A percentile compares a stretch with the other conserved stretches of the same genome.
Conservation (phyloP, 2,329 filamentous ascomycete species). For the Arthrocladium fulminans region DNA sequence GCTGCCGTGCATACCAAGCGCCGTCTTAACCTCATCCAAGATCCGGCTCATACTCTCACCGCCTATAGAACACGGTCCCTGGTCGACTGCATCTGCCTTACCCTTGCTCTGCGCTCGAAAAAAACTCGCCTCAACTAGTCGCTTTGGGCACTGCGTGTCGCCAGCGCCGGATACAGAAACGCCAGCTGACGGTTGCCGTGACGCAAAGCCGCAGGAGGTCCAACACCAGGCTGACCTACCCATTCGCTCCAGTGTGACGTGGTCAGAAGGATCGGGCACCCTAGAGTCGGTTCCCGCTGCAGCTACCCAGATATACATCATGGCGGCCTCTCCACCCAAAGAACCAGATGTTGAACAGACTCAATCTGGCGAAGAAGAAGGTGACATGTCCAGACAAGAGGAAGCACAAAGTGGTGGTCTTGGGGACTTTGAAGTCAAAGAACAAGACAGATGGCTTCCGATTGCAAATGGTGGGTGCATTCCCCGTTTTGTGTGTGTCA, state of each 20-base stretch:
- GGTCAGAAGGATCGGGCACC: background rate
- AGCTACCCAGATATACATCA: slow-evolving; percentile 54
- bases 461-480: slow-evolving; percentile 98
- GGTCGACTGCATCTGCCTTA: background rate
- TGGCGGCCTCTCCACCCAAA: slow-evolving; percentile 93
- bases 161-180: background rate
- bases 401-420: slow-evolving; percentile 64
- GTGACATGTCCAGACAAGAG: slow-evolving; percentile 68
- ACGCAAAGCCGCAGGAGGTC: slow-evolving; percentile 8
- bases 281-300: slow-evolving; percentile 22
- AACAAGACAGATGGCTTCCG: slow-evolving; percentile 98
- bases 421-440: slow-evolving; percentile 97
- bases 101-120: slow-evolving; percentile 4
- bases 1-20: slow-evolving; percentile 8
- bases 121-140: slow-evolving; percentile 6
- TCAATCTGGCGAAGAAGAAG: slow-evolving; percentile 85
- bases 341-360: slow-evolving; percentile 79
- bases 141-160: slow-evolving; percentile 6
- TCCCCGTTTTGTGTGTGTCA: slow-evolving; percentile 30
- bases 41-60: slow-evolving; percentile 7
- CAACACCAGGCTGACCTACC: background rate
- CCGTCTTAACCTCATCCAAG: background rate
- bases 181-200: slow-evolving; percentile 8
- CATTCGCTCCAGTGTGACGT: slow-evolving; percentile 5
- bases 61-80: slow-evolving; percentile 4